phyloP scores from a whole-genome alignment of 768 basidiomycete genomes.

The Cystobasidium tubakii region DNA sequence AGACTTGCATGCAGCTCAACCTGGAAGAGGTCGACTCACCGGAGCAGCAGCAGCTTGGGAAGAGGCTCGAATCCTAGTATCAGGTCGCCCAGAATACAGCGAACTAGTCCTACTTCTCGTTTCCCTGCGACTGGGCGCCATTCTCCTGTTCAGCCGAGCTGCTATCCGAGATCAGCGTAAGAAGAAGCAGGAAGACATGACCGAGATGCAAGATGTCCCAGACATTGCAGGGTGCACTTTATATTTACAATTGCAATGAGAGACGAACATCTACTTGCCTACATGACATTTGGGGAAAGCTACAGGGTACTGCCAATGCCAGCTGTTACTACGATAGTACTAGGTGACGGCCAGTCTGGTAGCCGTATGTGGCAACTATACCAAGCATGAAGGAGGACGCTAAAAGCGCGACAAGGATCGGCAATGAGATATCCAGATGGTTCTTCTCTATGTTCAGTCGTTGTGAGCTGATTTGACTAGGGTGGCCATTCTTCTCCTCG shows the following conservation, averaged over 20 bases:
- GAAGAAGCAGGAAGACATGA: no score
- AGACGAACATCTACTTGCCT: no score
- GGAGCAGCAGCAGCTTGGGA: neutral
- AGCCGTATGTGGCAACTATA: neutral
- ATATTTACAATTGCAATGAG: no score
- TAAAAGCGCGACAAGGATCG: neutral
- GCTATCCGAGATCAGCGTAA: no score
- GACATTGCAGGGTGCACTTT: no score
- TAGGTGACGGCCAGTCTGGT: neutral
- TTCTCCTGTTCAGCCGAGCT: no score
- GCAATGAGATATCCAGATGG: neutral
- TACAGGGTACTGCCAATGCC: neutral
- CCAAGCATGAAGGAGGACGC: neutral
- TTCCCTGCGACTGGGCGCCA: neutral
- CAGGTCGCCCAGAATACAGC: neutral
- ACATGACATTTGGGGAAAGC: neutral
- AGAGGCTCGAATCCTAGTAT: neutral
- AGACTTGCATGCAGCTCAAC: neutral
- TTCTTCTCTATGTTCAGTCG: neutral
- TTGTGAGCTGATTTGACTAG: neutral
- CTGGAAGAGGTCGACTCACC: neutral
- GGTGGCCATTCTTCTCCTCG: neutral
- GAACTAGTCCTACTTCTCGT: neutral
- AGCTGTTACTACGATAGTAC: neutral
- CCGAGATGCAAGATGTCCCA: no score